These are phyloP conservation scores for Aspergillus conjunctus DNA, from an alignment of 495 filamentous ascomycete genomes.

Conservation along the genomic window DNA sequence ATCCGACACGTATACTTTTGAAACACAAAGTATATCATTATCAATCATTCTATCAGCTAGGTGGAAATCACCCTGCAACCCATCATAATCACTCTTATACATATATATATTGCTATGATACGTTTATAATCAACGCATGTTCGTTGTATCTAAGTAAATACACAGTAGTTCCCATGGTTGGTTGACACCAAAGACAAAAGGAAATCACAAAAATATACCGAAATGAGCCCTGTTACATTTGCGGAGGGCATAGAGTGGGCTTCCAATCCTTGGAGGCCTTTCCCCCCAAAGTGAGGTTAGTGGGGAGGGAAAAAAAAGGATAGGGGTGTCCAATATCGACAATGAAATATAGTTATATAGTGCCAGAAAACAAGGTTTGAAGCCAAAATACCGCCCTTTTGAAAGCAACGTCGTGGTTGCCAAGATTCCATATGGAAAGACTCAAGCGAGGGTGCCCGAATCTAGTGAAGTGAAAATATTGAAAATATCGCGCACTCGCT, in stretches of 20 bases:
- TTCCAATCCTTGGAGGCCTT: background rate
- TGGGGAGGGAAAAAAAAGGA: conserved; percentile 1
- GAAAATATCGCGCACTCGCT: conserved; percentile 21
- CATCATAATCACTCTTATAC: conserved; percentile 3
- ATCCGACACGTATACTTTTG: too few relatives aligned
- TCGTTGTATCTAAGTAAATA: background rate
- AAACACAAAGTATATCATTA: too few relatives aligned
- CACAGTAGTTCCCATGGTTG: conserved; percentile 1
- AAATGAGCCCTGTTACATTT: conserved; percentile 15
- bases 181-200: conserved; percentile 24
- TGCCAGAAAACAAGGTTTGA: background rate
- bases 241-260: background rate
- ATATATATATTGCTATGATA: conserved; percentile 11
- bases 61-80: background rate
- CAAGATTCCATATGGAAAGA: background rate
- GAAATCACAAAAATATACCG: conserved; percentile 21
- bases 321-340: conserved; percentile 23
- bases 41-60: too few relatives aligned
- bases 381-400: background rate
- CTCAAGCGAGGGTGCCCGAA: background rate
- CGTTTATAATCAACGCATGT: conserved; percentile 9
- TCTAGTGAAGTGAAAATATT: conserved; percentile 1
- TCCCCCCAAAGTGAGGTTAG: background rate
- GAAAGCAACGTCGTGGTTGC: conserved; percentile 13
- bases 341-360: conserved; percentile 19